phyloP scores from a whole-genome alignment of 306 rosid species.

The Rosa lucieae region DNA sequence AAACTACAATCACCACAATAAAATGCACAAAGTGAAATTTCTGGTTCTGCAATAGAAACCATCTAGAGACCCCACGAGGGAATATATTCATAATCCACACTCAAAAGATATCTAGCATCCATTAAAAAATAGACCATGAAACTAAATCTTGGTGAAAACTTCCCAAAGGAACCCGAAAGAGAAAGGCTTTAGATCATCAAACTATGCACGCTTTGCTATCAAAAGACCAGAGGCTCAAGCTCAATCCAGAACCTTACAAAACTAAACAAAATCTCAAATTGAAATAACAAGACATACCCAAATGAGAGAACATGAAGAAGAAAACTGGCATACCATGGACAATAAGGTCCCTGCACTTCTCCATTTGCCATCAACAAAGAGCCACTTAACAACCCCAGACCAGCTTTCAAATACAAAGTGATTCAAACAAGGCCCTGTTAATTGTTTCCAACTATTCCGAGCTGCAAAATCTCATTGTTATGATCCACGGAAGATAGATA shows the following conservation, averaged over 20 bases:
- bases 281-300: conserved; percentile 12
- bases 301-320: conserved; percentile 25
- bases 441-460: background rate
- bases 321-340: conserved; percentile 45
- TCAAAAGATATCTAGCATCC: background rate
- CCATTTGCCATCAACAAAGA: conserved; percentile 41
- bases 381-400: background rate
- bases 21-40: background rate
- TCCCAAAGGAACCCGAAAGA: background rate
- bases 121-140: background rate
- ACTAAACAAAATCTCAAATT: background rate
- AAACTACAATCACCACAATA: background rate
- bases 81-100: background rate
- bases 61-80: background rate
- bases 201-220: background rate
- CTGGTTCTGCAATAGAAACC: background rate
- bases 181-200: background rate
- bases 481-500: background rate
- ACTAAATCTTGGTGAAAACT: background rate
- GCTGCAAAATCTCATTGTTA: background rate
- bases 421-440: conserved; percentile 9
- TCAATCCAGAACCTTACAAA: background rate
- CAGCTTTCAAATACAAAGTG: conserved; percentile 1
- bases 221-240: conserved; percentile 9
- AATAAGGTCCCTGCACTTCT: conserved; percentile 20